These are phyloP conservation scores for Cryptococcus hybrid DNA, from an alignment of 1,284 basidiomycete genomes.

Conservation along the genomic window DNA sequence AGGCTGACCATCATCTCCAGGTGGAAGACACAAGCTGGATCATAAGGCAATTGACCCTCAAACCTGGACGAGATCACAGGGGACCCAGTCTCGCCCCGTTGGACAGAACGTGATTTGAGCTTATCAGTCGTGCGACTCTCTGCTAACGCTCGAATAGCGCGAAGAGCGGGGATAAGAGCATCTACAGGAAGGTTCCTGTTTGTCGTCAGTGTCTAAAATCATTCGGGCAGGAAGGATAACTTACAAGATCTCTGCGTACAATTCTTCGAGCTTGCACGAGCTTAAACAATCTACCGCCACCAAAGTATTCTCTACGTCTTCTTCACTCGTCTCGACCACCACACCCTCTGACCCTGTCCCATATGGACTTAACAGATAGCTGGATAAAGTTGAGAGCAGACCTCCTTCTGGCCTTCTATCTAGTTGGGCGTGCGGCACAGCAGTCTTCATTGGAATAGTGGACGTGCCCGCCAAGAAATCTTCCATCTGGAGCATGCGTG, in stretches of 20 bases:
- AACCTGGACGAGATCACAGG: conserved; percentile 21
- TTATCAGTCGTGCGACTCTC: conserved; percentile 54
- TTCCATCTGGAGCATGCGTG: conserved; percentile 89
- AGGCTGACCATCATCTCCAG: conserved; percentile 92
- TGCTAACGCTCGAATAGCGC: conserved; percentile 83
- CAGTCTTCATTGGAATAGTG: conserved; percentile 80
- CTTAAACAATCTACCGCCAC: conserved; percentile 94
- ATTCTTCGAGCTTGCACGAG: conserved; percentile 88
- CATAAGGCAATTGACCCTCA: conserved; percentile 70
- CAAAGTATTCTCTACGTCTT: conserved; percentile 90
- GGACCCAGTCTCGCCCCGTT: conserved; percentile 33
- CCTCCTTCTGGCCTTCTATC: conserved; percentile 77
- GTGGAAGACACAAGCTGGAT: conserved; percentile 90
- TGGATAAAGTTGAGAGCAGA: conserved; percentile 88
- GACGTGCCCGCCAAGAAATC: conserved; percentile 89
- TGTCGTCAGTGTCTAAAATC: conserved; percentile 1
- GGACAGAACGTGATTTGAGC: conserved; percentile 55
- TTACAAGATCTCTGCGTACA: conserved; percentile 88
- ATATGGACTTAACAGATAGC: conserved; percentile 96
- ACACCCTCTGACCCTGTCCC: conserved; percentile 65
- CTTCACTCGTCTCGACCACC: conserved; percentile 71
- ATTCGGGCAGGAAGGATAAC: conserved; percentile 36
- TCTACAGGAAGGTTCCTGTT: conserved; percentile 70
- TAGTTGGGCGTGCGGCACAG: conserved; percentile 61
- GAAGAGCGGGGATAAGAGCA: conserved; percentile 75